Percentiles rank a stretch among this genome's conserved stretches.
Conservation (phyloP, 1,284 basidiomycete species). For the Somion occarium region DNA sequence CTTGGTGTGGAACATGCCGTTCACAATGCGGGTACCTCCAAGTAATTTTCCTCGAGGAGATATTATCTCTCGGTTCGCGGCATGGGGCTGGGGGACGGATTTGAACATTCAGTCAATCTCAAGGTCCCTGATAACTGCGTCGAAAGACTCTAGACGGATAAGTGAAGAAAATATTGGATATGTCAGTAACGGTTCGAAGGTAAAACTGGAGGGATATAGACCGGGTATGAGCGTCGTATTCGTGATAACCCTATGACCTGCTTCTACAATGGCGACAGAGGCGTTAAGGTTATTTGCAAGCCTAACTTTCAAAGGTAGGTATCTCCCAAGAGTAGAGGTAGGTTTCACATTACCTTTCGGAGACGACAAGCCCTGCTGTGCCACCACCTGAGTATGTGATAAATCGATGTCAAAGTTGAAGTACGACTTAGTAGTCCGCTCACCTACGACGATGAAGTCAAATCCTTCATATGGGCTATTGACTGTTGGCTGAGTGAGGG, state of each 20-base stretch:
- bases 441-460: slow-evolving; percentile 8
- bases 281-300: slow-evolving; percentile 20
- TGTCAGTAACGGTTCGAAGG: neutral
- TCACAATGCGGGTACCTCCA: neutral
- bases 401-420: neutral
- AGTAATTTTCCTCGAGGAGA: slow-evolving; percentile 11
- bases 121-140: too few relatives aligned
- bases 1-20: neutral
- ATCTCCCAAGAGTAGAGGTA: neutral
- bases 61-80: slow-evolving; percentile 10
- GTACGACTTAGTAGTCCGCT: neutral
- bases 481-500: too few relatives aligned
- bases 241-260: slow-evolving; percentile 26
- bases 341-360: neutral
- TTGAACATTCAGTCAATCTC: slow-evolving; percentile 17
- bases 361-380: neutral
- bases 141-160: too few relatives aligned
- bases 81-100: slow-evolving; percentile 15
- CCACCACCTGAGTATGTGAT: neutral
- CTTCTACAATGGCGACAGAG: slow-evolving; percentile 36
- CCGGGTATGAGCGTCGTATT: slow-evolving; percentile 20
- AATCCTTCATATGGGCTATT: slow-evolving; percentile 4
- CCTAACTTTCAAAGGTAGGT: slow-evolving; percentile 20
- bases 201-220: neutral
- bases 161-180: neutral